Conservation (phyloP, 805 yeast genomes). For the Pichia scutulata region DNA sequence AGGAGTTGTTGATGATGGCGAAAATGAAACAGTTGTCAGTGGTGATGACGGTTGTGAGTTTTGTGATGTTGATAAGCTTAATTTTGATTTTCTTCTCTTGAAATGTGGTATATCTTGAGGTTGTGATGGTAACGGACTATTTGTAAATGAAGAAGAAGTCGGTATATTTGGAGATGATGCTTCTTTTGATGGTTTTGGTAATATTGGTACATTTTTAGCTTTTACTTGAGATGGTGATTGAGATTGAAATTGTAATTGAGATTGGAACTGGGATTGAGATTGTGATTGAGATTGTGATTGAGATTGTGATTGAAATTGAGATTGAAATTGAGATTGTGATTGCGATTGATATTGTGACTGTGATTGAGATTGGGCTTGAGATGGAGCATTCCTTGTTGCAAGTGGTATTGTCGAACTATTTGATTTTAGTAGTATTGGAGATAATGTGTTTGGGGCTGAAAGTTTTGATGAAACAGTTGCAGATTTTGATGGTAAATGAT, state of each 20-base stretch:
- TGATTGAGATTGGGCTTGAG: background rate
- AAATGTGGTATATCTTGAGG: slow-evolving; percentile 26
- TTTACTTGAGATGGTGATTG: slow-evolving; percentile 8
- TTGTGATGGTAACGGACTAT: slow-evolving; percentile 14
- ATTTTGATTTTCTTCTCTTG: slow-evolving; percentile 27
- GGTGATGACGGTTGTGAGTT: slow-evolving; percentile 26
- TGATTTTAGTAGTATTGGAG: background rate
- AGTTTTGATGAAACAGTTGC: slow-evolving; percentile 5
- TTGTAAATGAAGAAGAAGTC: slow-evolving; percentile 14
- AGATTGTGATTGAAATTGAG: background rate
- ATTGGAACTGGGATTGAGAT: background rate
- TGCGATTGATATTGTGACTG: slow-evolving; percentile 1
- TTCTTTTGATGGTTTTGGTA: slow-evolving; percentile 26
- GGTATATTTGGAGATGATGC: slow-evolving; percentile 22
- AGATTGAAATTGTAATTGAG: background rate
- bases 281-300: background rate
- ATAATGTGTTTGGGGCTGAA: background rate
- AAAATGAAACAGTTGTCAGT: slow-evolving; percentile 5
- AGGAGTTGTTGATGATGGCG: slow-evolving; percentile 8
- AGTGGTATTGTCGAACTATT: background rate
- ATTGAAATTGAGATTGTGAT: background rate
- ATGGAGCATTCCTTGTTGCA: background rate
- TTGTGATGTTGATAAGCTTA: slow-evolving; percentile 11
- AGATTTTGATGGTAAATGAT: background rate
- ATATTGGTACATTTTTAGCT: slow-evolving; percentile 28